Percentiles rank a stretch among this genome's conserved stretches.
phyloP scores from a whole-genome alignment of 139 green algal genomes.

The Bryopsis sp. region DNA sequence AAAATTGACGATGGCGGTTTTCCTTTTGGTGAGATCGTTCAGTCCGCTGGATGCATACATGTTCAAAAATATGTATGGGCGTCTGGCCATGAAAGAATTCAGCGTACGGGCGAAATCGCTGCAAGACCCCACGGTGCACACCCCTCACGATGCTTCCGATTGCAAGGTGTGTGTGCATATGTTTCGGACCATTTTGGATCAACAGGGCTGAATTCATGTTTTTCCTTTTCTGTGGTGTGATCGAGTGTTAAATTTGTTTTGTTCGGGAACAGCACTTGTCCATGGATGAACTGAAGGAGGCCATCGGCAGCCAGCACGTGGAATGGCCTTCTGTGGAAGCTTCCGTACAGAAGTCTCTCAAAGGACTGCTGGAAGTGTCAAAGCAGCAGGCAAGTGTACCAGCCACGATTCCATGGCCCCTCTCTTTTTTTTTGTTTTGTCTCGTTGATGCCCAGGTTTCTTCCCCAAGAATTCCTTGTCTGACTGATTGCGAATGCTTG shows the following conservation, averaged over 20 bases:
- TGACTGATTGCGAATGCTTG: too few relatives aligned
- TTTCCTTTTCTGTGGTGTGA: background rate
- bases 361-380: too few relatives aligned
- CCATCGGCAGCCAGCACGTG: too few relatives aligned
- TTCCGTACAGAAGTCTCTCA: too few relatives aligned
- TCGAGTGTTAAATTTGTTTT: background rate
- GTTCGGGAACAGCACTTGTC: background rate
- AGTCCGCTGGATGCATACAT: conserved; percentile 9
- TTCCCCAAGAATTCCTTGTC: too few relatives aligned
- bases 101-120: background rate
- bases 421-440: too few relatives aligned
- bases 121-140: background rate
- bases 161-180: background rate
- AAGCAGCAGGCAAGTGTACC: too few relatives aligned
- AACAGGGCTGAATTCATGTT: background rate
- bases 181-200: background rate
- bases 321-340: too few relatives aligned
- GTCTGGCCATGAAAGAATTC: background rate
- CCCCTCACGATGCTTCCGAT: background rate
- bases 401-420: too few relatives aligned
- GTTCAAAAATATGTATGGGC: background rate
- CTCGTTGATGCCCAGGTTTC: too few relatives aligned
- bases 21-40: background rate
- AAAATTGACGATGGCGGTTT: background rate
- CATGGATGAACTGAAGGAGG: background rate